Evolutionary conservation across 441 rosid genomes (phyloP), one percentile per base, ranked within the genome.

Genomic region (Erysimum pusillum): DNA sequence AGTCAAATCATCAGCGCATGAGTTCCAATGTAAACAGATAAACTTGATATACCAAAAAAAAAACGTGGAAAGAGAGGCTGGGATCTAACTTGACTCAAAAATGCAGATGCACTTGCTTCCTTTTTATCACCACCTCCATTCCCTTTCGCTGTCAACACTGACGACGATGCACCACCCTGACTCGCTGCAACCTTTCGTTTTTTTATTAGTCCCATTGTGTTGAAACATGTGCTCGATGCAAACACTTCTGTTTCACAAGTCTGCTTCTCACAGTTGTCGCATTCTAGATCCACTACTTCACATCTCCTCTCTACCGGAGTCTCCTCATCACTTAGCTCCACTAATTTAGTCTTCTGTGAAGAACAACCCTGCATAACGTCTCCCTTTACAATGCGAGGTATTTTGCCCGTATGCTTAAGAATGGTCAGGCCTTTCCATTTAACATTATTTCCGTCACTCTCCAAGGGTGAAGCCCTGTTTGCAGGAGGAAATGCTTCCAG

Each of bases 21-120:
- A 60, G 25, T 73, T 63, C 42, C 52, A 44, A 20, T 41, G 57
- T 25, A 61, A 31, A 44, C 22, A 76, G 15, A 54, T 9, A 11
- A 12, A 48, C 65, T 54, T 31, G 28, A 53, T 73, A 73, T 42
- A 52, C 54, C 13, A 34, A 8, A 20, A 64, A 61, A 62, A 46
- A 56, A 32, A 18, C 25, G 61, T 20, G 69, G 44, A 63, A 73
- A 75, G 58, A 60, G 46, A 52, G 32, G 20, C 35, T 41, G 17
- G 56, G 22, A 59, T 31, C 61, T 77, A 70, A 96, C 99, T 93
- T 91, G 93, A 74, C 72, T 77, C 67, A 96, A 85, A 86, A 90
- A 96, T 54, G 81, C 85, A 67, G 97, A 83, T 73, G 97, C 98
- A 75, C 76, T 88, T 44, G 86, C 83, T 84, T 90, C 96, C 75